These are phyloP conservation scores for Claviceps africana DNA, from an alignment of 2,329 filamentous ascomycete genomes.

Conservation along the genomic window DNA sequence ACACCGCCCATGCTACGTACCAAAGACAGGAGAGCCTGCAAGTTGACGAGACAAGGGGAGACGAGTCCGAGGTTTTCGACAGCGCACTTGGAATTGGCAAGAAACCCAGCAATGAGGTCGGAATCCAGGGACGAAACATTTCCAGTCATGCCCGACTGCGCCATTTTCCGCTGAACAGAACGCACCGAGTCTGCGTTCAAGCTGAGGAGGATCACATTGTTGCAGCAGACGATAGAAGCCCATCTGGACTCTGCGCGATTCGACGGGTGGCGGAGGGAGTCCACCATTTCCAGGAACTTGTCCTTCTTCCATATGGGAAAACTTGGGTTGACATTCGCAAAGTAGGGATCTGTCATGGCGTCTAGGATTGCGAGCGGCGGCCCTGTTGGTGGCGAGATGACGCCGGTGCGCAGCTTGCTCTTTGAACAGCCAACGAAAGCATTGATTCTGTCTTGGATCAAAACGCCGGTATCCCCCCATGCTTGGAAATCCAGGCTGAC, in stretches of 20 bases:
- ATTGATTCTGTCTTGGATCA: neutral
- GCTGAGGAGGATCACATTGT: neutral
- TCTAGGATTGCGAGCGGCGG: neutral
- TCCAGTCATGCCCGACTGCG: neutral
- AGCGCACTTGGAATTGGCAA: neutral
- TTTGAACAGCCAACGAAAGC: neutral
- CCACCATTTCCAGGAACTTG: neutral
- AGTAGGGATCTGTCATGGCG: neutral
- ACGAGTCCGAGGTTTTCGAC: neutral
- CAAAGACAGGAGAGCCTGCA: neutral
- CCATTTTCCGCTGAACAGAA: neutral
- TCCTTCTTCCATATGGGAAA: neutral
- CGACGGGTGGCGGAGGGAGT: neutral
- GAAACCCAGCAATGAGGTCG: neutral
- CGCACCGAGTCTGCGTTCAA: neutral
- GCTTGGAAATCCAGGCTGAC: neutral
- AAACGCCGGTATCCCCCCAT: neutral
- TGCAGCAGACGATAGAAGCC: neutral
- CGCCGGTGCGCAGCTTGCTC: neutral
- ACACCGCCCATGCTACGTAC: no score
- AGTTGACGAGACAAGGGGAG: neutral
- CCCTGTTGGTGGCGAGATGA: neutral
- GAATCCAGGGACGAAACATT: neutral
- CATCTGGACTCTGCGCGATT: neutral
- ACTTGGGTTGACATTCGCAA: neutral